These are phyloP conservation scores for Phytophthora cryptogea DNA, from an alignment of 352 stramenopile species.

Conservation along the genomic window DNA sequence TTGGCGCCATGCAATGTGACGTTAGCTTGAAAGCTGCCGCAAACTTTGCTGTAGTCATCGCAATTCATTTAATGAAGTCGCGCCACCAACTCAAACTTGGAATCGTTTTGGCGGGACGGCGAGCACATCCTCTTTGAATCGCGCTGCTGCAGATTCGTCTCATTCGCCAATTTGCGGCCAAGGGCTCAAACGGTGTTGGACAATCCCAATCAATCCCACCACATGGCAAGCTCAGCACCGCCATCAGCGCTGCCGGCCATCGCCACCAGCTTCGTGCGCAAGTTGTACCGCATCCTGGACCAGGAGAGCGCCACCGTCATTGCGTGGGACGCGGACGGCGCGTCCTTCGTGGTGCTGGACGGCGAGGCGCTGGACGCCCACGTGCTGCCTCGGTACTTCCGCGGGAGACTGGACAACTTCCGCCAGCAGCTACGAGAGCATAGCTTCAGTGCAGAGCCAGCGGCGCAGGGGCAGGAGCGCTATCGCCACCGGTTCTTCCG, in stretches of 20 bases:
- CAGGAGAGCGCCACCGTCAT: conserved; percentile 69
- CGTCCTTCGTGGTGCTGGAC: conserved; percentile 75
- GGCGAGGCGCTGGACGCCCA: conserved; percentile 54
- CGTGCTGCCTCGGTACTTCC: conserved; percentile 73
- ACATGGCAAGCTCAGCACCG: not conserved
- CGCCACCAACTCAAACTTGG: not conserved
- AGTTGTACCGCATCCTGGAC: conserved; percentile 84
- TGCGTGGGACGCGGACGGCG: conserved; percentile 52
- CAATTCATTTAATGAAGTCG: conserved; percentile 1
- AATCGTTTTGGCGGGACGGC: conserved; percentile 17
- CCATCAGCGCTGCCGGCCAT: conserved; percentile 28
- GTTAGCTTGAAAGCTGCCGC: conserved; percentile 7
- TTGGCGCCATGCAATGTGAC: conserved; percentile 10
- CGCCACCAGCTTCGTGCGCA: conserved; percentile 77
- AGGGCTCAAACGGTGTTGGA: not conserved
- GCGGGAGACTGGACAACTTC: conserved; percentile 63
- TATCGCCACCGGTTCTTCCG: conserved; percentile 55
- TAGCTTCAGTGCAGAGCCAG: conserved; percentile 37
- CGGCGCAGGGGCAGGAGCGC: conserved; percentile 28
- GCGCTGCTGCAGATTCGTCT: conserved; percentile 1
- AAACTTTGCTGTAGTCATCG: not conserved
- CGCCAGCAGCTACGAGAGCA: conserved; percentile 74
- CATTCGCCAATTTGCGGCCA: conserved; percentile 38
- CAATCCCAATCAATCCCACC: not conserved
- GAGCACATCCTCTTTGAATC: not conserved